Evolutionary conservation across 1,139 yeast genomes (phyloP).

Genomic region (Geotrichum phurueaensis): DNA sequence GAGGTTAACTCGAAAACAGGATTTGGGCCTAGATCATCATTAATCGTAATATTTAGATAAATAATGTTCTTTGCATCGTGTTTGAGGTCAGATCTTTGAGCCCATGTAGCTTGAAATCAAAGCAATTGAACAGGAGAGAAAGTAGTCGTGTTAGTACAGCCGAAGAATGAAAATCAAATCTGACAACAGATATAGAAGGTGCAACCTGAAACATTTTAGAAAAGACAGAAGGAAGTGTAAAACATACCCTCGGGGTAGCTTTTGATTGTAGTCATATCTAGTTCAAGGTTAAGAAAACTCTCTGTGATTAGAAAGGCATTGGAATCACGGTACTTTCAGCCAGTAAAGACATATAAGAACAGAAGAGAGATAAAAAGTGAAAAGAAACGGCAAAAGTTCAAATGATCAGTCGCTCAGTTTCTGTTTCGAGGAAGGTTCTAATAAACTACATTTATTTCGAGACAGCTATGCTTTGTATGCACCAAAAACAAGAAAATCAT

Average conservation of each 20-base stretch:
- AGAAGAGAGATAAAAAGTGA: background rate
- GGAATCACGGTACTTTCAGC: background rate
- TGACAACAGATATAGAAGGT: background rate
- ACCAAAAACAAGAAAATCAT: too few species aligned
- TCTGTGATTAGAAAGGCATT: background rate
- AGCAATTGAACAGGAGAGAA: background rate
- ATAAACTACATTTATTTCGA: too few species aligned
- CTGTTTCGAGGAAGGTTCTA: too few species aligned
- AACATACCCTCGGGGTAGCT: background rate
- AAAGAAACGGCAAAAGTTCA: too few species aligned
- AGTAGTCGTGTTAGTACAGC: background rate
- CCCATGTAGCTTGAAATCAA: constrained; percentile 64
- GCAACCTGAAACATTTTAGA: background rate
- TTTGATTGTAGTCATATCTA: background rate
- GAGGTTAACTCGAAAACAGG: constrained; percentile 59
- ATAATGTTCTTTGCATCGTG: constrained; percentile 70
- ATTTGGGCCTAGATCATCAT: constrained; percentile 53
- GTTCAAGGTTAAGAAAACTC: background rate
- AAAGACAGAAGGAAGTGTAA: background rate
- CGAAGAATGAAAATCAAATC: background rate
- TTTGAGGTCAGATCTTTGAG: constrained; percentile 78
- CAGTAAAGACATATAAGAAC: background rate
- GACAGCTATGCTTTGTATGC: too few species aligned
- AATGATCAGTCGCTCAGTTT: too few species aligned
- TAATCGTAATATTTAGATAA: constrained; percentile 63